Percentiles rank a stretch among this genome's conserved stretches.
These are phyloP conservation scores for Oryza coarctata DNA, from an alignment of 176 grass and related monocot species.

Conservation along the genomic window DNA sequence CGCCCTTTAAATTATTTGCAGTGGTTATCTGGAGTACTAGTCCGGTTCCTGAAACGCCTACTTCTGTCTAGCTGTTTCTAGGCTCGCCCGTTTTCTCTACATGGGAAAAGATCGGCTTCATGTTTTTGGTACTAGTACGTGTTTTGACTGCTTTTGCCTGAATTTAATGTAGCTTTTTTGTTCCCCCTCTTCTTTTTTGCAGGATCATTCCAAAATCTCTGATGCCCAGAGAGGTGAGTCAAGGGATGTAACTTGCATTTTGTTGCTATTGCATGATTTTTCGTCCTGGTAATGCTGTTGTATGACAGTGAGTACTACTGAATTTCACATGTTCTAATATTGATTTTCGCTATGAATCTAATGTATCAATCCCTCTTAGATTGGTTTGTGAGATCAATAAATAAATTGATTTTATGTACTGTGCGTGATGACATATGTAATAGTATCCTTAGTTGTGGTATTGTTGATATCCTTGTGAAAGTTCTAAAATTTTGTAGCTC, in stretches of 20 bases:
- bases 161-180: slow-evolving; percentile 43
- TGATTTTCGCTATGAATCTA: neutral
- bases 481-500: neutral
- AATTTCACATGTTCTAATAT: neutral
- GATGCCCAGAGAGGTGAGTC: slow-evolving; percentile 90
- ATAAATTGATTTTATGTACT: neutral
- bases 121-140: neutral
- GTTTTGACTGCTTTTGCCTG: slow-evolving; percentile 44
- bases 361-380: neutral
- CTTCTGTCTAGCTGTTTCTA: slow-evolving; percentile 9
- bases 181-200: slow-evolving; percentile 15
- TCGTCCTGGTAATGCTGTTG: neutral
- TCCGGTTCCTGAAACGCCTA: slow-evolving; percentile 26
- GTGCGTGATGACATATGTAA: neutral
- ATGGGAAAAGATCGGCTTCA: slow-evolving; percentile 29
- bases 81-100: slow-evolving; percentile 33
- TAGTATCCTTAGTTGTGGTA: neutral
- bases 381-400: neutral
- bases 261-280: neutral
- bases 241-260: neutral
- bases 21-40: neutral
- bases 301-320: neutral
- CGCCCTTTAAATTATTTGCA: slow-evolving; percentile 1
- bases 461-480: neutral
- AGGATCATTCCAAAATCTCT: slow-evolving; percentile 84